Evolutionary conservation across 371 early-diverging fungal genomes (phyloP), one percentile per base, ranked within the genome.

Genomic region (Saksenaea vasiformis): DNA sequence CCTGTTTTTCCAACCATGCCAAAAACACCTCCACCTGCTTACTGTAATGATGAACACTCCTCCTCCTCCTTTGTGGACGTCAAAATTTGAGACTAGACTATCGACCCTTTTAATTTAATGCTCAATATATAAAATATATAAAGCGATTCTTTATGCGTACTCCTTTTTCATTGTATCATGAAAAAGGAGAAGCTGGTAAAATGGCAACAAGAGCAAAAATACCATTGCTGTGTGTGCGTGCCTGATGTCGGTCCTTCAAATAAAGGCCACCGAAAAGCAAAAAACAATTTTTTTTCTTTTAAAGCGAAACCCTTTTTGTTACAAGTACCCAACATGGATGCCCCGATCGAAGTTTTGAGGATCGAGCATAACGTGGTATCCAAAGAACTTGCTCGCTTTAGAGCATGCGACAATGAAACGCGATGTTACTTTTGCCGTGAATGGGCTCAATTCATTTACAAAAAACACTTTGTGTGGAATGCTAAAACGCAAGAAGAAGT

Each of bases 341-440:
- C 72, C 43, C 74, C 78, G 31, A 77, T 78, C 47, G 76, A 74
- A 56, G 77, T 77, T 11, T 61, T 81, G 27, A 59, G 75, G 60
- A 72, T 82, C 26, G 77, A 82, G 39, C 83, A 82, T 54, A 70
- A 51, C 58, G 70, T 75, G 11, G 78, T 92, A 53, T 82, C 89
- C 24, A 93, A 93, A 65, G 92, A 93, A 69, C 66, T 92, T 51
- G 72, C 80, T 11, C 81, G 90, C 54, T 92, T 90, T 58, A 78
- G 93, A 28, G 85, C 92, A 3, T 93, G 93, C 63, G 91, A 92
- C 62, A 74, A 76, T 66, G 87, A 85, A 59, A 85, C 81, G 37
- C 86, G 88, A 55, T 89, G 90, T 70, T 84, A 89, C 54, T 92
- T 89, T 62, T 93, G 93, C 64, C 90, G 93, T 47, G 93, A 93